A percentile compares a stretch with the other conserved stretches of the same genome.
phyloP scores from a whole-genome alignment of 2,329 filamentous ascomycete genomes.

The Cordyceps fumosorosea region DNA sequence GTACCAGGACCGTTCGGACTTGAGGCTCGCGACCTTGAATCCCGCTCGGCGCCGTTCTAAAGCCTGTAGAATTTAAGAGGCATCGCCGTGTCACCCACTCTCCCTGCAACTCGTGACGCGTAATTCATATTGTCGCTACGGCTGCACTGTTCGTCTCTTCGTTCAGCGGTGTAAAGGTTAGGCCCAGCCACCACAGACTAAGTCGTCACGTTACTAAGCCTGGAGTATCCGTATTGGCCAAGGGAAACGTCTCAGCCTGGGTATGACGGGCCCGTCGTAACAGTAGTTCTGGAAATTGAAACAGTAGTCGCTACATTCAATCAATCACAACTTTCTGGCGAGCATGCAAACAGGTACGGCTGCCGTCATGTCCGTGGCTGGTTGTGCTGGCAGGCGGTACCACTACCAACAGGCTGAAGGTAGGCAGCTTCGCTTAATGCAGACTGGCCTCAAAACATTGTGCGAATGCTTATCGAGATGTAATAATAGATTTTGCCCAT shows the following conservation, averaged over 20 bases:
- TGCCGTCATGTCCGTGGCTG: too few relatives aligned
- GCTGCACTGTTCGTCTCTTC: not conserved
- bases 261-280: too few relatives aligned
- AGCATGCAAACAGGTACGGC: too few relatives aligned
- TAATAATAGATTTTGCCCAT: constrained; percentile 2
- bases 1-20: not conserved
- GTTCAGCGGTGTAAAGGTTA: not conserved
- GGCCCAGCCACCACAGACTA: not conserved
- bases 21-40: not conserved
- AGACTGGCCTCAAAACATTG: too few relatives aligned
- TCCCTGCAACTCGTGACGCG: not conserved
- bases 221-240: too few relatives aligned
- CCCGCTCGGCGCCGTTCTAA: not conserved
- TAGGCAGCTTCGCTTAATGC: too few relatives aligned
- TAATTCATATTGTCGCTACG: not conserved
- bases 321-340: too few relatives aligned
- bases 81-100: not conserved
- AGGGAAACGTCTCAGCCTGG: too few relatives aligned
- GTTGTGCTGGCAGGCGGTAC: too few relatives aligned
- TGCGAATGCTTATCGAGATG: not conserved
- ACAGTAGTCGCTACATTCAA: too few relatives aligned
- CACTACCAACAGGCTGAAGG: too few relatives aligned
- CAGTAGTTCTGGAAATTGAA: too few relatives aligned
- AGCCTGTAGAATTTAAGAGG: not conserved
- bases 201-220: not conserved